Evolutionary conservation across 331 rosid species (phyloP), one percentile per base, ranked within the genome.

Genomic region (Pyrus hybrid): DNA sequence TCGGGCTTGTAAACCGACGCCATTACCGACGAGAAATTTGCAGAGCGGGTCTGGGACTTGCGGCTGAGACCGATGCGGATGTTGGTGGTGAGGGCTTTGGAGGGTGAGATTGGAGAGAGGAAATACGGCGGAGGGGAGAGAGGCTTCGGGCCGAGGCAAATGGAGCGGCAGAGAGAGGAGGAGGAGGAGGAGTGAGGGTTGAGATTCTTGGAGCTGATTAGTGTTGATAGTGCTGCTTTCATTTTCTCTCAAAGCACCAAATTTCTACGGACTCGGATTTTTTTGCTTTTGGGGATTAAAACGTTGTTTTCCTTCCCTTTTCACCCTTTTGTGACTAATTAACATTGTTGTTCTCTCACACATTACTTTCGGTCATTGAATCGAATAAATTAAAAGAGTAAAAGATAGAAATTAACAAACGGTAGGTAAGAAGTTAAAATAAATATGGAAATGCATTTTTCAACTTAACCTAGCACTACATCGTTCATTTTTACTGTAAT

Each of bases 1-100:
- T 95, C 91, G 35, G 97, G 69, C 51, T 75, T 69, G 89, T 73
- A 63, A 65, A 91, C 81, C 47, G 91, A 60, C 1, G 96, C 88
- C 97, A 92, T 89, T n/a, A 43, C 45, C 7, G 88, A 78, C 54
- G 70, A 67, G 83, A 84, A 79, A 22, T 53, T 68, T 6, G 76
- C n/a, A 28, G 76, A 23, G 77, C 51, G 86, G 76, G 77, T n/a
- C 10, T 6, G 73, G 77, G 45, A 23, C 47, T 58, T 70, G 28
- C 13, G 61, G 77, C 21, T 49, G 16, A 71, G 76, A 68, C 51
- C 32, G 82, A 60, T 43, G 65, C 60, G 37, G 53, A 26, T 58
- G 49, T 63, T 30, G 30, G 1, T 43, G 47, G 26, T 30, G 37
- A 22, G 17, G 71, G 72, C 41, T 33, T 14, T 67, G 67, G 70